phyloP scores from a whole-genome alignment of 176 grass and related monocot species.

The maize (Zea mays) region DNA sequence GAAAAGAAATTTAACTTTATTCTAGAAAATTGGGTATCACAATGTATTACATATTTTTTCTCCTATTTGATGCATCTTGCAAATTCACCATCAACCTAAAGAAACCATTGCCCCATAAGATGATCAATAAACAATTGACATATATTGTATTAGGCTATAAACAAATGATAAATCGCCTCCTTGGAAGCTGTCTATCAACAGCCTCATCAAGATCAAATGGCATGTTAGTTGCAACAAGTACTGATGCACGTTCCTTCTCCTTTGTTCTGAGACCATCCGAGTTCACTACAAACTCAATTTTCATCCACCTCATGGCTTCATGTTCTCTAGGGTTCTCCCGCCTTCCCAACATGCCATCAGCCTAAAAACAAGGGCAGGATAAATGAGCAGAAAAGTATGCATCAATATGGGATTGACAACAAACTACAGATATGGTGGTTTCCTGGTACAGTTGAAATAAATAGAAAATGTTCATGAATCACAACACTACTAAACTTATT shows the following conservation, averaged over 20 bases:
- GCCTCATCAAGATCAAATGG: conserved; percentile 99
- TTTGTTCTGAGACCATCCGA: conserved; percentile 96
- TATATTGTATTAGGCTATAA: not conserved
- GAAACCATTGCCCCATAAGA: conserved; percentile 22
- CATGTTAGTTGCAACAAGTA: conserved; percentile 94
- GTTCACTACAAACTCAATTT: conserved; percentile 99
- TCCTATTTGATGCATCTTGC: conserved; percentile 88
- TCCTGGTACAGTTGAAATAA: not conserved
- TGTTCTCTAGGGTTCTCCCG: conserved; percentile 98
- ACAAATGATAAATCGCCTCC: conserved; percentile 55
- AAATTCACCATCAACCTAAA: conserved; percentile 98
- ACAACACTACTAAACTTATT: conserved; percentile 25
- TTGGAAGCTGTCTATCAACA: conserved; percentile 89
- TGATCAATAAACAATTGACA: conserved; percentile 15
- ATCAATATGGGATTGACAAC: conserved; percentile 5
- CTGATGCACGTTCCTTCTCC: conserved; percentile 90
- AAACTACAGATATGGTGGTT: conserved; percentile 1
- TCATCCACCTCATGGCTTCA: conserved; percentile 99
- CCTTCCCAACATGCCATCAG: conserved; percentile 94
- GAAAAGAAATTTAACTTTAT: too few relatives aligned
- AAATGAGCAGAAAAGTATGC: conserved; percentile 32
- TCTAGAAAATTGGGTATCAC: too few relatives aligned
- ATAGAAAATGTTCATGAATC: conserved; percentile 1
- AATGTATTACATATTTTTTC: conserved; percentile 89
- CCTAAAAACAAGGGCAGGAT: conserved; percentile 45